Conservation (phyloP, 352 stramenopile genomes). For the Globisporangium camurandrum region DNA sequence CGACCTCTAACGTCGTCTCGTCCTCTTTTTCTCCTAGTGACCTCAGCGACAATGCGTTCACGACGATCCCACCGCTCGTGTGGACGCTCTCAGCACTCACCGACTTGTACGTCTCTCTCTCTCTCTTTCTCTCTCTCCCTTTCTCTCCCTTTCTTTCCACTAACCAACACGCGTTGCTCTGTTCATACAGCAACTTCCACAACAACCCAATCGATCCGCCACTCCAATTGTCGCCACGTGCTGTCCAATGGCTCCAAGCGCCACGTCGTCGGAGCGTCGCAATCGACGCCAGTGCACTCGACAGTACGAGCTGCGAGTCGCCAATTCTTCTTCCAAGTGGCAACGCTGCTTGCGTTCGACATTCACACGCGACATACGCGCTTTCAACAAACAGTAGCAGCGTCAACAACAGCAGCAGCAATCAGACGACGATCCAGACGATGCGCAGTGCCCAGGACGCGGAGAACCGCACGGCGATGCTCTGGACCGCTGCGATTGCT, state of each 20-base stretch:
- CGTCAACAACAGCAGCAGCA: neutral
- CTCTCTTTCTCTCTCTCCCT: too few species aligned
- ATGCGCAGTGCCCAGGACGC: conserved; percentile 3
- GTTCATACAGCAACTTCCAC: conserved; percentile 4
- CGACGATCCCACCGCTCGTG: conserved; percentile 3
- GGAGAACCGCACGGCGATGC: conserved; percentile 7
- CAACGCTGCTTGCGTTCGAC: neutral
- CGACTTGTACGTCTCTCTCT: conserved; percentile 10
- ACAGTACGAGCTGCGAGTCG: neutral
- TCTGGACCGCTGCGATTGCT: conserved; percentile 1
- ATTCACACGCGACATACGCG: neutral
- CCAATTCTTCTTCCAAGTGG: neutral
- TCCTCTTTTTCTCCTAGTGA: neutral
- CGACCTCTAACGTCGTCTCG: neutral
- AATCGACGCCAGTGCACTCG: conserved; percentile 1
- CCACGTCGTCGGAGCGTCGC: neutral
- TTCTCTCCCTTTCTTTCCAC: too few species aligned
- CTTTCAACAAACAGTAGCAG: too few species aligned
- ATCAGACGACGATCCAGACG: neutral
- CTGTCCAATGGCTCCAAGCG: conserved; percentile 4
- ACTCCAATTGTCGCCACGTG: neutral
- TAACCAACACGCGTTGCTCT: neutral
- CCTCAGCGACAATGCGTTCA: conserved; percentile 5
- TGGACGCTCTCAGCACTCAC: conserved; percentile 1
- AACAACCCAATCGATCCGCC: conserved; percentile 2